Evolutionary conservation across 306 rosid genomes (phyloP).

Genomic region (Vigna unguiculata): DNA sequence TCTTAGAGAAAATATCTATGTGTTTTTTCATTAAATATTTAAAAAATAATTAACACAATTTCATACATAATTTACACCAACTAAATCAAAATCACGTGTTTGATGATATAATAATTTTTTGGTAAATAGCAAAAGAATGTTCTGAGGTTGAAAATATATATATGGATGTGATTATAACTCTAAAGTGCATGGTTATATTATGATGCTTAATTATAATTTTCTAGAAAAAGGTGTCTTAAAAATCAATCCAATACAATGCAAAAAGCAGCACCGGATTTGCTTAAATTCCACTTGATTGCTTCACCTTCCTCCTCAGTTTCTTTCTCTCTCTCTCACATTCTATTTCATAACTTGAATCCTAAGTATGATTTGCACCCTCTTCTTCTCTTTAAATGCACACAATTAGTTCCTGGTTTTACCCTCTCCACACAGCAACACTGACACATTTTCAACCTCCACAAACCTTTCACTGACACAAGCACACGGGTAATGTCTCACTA

Average conservation of each 20-base stretch:
- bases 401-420: conserved; percentile 47
- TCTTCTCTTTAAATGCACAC: conserved; percentile 59
- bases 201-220: not conserved
- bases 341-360: conserved; percentile 66
- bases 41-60: too few relatives aligned
- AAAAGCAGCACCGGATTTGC: conserved; percentile 79
- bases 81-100: too few relatives aligned
- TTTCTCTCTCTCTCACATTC: conserved; percentile 32
- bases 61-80: too few relatives aligned
- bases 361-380: conserved; percentile 62
- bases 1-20: too few relatives aligned
- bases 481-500: conserved; percentile 31
- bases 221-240: conserved; percentile 62
- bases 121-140: not conserved
- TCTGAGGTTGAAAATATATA: not conserved
- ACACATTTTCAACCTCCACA: conserved; percentile 35
- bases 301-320: conserved; percentile 62
- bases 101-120: not conserved
- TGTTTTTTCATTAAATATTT: too few relatives aligned
- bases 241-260: conserved; percentile 68
- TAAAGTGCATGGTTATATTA: not conserved
- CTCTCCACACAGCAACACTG: conserved; percentile 29
- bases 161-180: not conserved
- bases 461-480: conserved; percentile 42
- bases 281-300: conserved; percentile 93